Conservation (phyloP, 345 rosid genomes). For the Ceriops decandra region DNA sequence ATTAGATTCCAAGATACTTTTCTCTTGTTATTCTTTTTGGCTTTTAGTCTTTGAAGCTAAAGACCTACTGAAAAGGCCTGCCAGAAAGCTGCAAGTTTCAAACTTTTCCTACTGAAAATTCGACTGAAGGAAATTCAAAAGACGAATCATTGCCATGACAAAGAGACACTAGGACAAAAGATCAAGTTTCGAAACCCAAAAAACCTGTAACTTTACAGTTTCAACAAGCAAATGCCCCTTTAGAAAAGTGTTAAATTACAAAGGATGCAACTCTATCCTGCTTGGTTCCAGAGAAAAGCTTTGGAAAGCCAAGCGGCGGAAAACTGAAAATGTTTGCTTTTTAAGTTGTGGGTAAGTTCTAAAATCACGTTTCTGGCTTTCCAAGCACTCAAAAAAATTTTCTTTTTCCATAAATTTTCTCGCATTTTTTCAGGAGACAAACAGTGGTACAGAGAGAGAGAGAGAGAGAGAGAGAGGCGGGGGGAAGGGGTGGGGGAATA, state of each 20-base stretch:
- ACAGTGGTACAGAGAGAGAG: background rate
- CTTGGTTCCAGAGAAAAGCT: background rate
- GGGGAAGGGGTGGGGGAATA: background rate
- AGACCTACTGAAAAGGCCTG: background rate
- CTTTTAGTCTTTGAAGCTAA: background rate
- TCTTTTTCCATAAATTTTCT: background rate
- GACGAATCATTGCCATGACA: conserved; percentile 26
- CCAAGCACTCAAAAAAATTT: background rate
- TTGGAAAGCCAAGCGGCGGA: background rate
- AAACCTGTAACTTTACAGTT: background rate
- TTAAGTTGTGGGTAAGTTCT: background rate
- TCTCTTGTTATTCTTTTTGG: background rate
- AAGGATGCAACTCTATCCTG: background rate
- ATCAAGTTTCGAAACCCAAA: background rate
- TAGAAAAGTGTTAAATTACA: background rate
- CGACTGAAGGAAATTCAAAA: conserved; percentile 21
- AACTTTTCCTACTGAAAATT: conserved; percentile 25
- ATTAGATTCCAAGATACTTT: conserved; percentile 29
- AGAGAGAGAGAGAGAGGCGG: background rate
- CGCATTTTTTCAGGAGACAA: background rate
- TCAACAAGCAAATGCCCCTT: background rate
- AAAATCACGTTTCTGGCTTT: background rate
- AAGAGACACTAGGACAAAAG: conserved; percentile 2
- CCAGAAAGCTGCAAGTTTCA: conserved; percentile 15
- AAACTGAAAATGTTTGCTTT: background rate